Conservation (phyloP, 2,329 filamentous ascomycete genomes). For the Lasiodiplodia sp. region DNA sequence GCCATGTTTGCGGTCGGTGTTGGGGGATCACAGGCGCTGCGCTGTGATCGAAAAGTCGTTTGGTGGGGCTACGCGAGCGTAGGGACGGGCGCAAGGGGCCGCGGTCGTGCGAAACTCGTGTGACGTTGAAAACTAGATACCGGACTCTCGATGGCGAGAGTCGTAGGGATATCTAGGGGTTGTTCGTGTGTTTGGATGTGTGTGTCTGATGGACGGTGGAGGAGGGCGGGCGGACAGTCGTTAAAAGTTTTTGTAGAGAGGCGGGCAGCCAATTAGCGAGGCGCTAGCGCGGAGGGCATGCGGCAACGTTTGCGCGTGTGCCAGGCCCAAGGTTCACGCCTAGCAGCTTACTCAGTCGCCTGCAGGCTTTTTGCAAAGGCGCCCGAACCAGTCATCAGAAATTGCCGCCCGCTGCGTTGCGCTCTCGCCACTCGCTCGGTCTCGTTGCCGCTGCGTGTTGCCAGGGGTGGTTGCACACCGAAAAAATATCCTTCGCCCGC, state of each 20-base stretch:
- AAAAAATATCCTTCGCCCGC: conserved; percentile 8
- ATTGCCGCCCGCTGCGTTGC: conserved; percentile 1
- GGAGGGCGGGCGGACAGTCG: conserved; percentile 36
- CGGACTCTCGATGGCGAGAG: conserved; percentile 56
- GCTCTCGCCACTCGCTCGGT: conserved; percentile 16
- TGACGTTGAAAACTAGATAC: conserved; percentile 53
- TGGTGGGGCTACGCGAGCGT: conserved; percentile 50
- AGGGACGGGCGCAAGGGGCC: conserved; percentile 52
- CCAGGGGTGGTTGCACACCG: conserved; percentile 1
- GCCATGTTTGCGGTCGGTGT: conserved; percentile 86
- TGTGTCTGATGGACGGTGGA: conserved; percentile 41
- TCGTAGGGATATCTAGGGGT: conserved; percentile 52
- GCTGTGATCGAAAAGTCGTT: conserved; percentile 42
- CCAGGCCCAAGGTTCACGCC: conserved; percentile 1
- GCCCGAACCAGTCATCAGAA: conserved; percentile 2
- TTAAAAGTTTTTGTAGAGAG: conserved; percentile 32
- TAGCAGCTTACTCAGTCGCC: conserved; percentile 5
- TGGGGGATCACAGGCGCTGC: conserved; percentile 73
- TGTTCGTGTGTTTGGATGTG: conserved; percentile 35
- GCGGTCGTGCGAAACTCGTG: conserved; percentile 36
- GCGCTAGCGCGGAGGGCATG: conserved; percentile 31
- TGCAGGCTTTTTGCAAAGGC: conserved; percentile 20
- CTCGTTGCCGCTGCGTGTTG: conserved; percentile 10
- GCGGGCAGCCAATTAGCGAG: conserved; percentile 31
- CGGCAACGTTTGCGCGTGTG: conserved; percentile 25